Conservation (phyloP, 2,329 filamentous ascomycete species). For the Aureobasidium pullulans region DNA sequence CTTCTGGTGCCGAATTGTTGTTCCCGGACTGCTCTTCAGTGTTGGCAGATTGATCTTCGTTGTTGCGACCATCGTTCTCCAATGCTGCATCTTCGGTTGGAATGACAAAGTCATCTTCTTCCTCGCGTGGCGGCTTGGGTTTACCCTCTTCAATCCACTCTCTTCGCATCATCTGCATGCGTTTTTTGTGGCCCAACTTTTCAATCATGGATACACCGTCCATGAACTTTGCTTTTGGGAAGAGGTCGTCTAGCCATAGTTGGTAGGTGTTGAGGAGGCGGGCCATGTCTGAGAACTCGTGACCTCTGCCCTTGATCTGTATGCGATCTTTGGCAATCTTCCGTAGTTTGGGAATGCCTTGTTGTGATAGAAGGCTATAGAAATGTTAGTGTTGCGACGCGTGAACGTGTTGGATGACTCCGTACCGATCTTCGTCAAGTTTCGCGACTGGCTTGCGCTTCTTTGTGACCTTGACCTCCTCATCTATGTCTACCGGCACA, state of each 20-base stretch:
- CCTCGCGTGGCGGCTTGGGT: conserved; percentile 35
- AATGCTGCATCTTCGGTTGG: conserved; percentile 10
- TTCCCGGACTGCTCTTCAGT: neutral
- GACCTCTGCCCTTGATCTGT: conserved; percentile 84
- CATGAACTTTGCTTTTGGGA: conserved; percentile 86
- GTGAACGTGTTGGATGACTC: conserved; percentile 1
- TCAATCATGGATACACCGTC: conserved; percentile 88
- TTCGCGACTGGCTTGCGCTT: conserved; percentile 72
- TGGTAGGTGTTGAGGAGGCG: conserved; percentile 86
- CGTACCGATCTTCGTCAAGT: conserved; percentile 70
- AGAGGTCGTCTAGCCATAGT: conserved; percentile 92
- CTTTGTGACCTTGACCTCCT: conserved; percentile 76
- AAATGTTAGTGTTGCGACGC: neutral
- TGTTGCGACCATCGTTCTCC: conserved; percentile 2
- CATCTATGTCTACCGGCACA: conserved; percentile 59
- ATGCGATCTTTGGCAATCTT: conserved; percentile 61
- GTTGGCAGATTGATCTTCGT: neutral
- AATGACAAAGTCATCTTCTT: conserved; percentile 15
- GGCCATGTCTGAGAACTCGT: conserved; percentile 86
- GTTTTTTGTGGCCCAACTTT: conserved; percentile 80
- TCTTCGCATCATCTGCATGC: conserved; percentile 64
- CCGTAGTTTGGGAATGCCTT: conserved; percentile 76
- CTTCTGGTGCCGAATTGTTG: neutral
- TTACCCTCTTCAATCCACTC: conserved; percentile 78
- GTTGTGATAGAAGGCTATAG: conserved; percentile 66